Conservation (phyloP, 75 land plant genomes). For the Cryptomeria japonica region DNA sequence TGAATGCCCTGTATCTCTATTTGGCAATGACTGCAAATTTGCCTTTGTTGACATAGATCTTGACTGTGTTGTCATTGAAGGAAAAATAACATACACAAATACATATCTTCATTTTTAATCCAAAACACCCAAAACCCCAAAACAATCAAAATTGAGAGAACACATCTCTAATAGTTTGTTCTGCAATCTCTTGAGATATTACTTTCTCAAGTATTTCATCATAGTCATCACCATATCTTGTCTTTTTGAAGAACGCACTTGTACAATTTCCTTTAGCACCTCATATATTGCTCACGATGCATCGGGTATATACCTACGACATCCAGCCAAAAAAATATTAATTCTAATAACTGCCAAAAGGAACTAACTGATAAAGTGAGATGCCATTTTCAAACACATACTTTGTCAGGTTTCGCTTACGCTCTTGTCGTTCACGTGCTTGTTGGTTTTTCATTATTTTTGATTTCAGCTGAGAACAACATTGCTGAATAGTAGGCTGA, state of each 20-base stretch:
- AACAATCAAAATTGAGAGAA: no score
- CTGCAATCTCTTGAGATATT: slow-evolving; percentile 45
- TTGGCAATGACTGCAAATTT: no score
- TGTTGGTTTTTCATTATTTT: slow-evolving; percentile 89
- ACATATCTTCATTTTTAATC: no score
- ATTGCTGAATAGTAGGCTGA: slow-evolving; percentile 87
- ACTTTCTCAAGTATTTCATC: slow-evolving; percentile 72
- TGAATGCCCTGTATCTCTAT: no score
- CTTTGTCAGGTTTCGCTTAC: slow-evolving; percentile 82
- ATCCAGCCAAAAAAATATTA: background rate
- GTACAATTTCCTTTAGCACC: slow-evolving; percentile 53
- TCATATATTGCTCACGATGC: slow-evolving; percentile 76
- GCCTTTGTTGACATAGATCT: no score
- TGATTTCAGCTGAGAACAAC: slow-evolving; percentile 84
- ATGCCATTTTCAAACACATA: slow-evolving; percentile 5
- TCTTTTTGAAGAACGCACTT: slow-evolving; percentile 37
- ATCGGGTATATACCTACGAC: slow-evolving; percentile 83
- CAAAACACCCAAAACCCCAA: no score
- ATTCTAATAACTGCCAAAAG: background rate
- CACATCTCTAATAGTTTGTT: slow-evolving; percentile 62
- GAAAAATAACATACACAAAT: no score
- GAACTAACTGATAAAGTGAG: background rate
- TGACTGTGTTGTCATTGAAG: no score
- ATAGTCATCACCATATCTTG: slow-evolving; percentile 54
- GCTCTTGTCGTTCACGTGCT: slow-evolving; percentile 87